Evolutionary conservation across 2,329 filamentous ascomycete genomes (phyloP).

Genomic region (Sporothrix euskadiensis): DNA sequence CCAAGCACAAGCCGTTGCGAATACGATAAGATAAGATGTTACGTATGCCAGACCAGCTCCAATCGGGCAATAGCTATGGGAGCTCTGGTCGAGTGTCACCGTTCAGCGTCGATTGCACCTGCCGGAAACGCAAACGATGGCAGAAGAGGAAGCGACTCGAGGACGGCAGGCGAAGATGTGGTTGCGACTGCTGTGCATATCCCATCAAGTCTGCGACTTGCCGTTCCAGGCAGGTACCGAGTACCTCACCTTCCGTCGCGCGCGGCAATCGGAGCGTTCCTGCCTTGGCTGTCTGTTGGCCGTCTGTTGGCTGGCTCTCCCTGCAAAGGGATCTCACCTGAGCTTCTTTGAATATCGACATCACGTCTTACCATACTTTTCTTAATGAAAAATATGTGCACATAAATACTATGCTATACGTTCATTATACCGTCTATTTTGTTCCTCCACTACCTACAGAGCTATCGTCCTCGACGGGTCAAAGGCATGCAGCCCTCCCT

Average conservation of each 20-base stretch:
- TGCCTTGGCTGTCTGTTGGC: conserved; percentile 6
- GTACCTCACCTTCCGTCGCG: background rate
- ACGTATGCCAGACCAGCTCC: conserved; percentile 27
- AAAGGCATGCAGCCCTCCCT: background rate
- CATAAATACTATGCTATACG: background rate
- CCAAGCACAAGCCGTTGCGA: background rate
- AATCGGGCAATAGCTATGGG: background rate
- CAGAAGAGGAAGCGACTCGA: background rate
- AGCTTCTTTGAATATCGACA: too few relatives aligned
- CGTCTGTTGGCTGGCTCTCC: background rate
- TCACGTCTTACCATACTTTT: too few relatives aligned
- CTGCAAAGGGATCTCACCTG: background rate
- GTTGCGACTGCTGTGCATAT: background rate
- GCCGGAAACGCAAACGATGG: background rate
- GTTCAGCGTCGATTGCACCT: background rate
- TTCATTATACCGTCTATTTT: background rate
- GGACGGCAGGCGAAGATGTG: background rate
- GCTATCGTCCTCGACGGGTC: background rate
- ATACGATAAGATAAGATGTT: conserved; percentile 30
- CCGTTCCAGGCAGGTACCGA: background rate
- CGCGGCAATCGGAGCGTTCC: background rate
- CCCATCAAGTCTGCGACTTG: background rate
- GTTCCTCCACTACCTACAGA: background rate
- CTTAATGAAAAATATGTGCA: background rate
- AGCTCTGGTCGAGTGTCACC: background rate